Conservation (phyloP, 441 rosid species). For the Geranium incanum region DNA sequence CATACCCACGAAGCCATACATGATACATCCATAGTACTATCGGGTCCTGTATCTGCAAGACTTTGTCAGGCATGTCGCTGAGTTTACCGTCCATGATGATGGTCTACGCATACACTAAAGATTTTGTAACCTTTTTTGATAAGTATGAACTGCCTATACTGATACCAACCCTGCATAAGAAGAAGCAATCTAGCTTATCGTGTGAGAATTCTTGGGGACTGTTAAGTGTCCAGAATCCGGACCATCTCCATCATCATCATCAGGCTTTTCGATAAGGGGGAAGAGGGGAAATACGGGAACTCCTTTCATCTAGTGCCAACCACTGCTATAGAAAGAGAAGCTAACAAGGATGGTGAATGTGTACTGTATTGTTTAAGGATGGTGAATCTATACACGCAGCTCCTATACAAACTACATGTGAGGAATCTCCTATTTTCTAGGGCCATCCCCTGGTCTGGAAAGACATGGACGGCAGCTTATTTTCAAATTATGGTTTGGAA, state of each 20-base stretch:
- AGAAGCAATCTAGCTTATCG: background rate
- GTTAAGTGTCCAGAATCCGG: background rate
- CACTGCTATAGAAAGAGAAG: background rate
- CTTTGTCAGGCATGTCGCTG: background rate
- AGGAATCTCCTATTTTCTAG: background rate
- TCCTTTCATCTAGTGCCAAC: background rate
- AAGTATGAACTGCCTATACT: background rate
- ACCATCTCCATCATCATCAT: background rate
- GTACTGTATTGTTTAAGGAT: background rate
- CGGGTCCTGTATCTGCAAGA: background rate
- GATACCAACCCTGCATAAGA: background rate
- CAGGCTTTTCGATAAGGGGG: too few relatives aligned
- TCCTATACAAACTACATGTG: background rate
- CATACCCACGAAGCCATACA: too few relatives aligned
- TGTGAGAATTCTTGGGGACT: background rate
- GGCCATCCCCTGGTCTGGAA: background rate
- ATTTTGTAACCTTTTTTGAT: background rate
- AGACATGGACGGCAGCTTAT: background rate
- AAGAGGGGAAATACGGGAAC: background rate
- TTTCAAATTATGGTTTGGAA: background rate
- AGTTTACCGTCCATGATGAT: background rate
- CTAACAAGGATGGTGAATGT: background rate
- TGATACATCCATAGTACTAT: background rate
- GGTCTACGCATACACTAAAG: background rate
- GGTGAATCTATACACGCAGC: background rate